Conservation (phyloP, 2,329 filamentous ascomycete genomes). For the Alternaria arbusti region DNA sequence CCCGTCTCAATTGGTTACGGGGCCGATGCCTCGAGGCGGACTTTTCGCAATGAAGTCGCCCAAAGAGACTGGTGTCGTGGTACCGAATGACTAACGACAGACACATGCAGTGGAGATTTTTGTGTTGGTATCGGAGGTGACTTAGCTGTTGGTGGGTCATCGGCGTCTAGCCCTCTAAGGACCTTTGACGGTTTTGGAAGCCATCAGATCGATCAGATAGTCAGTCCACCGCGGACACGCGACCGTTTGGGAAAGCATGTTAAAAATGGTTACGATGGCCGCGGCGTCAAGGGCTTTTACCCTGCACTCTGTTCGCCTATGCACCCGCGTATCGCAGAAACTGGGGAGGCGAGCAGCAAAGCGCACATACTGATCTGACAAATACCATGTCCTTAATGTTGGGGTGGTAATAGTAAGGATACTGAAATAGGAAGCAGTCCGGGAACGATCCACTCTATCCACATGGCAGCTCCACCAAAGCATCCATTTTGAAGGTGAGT, state of each 20-base stretch:
- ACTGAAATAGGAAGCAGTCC: constrained; percentile 6
- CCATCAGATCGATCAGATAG: neutral
- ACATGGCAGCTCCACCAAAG: neutral
- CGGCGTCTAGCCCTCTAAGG: neutral
- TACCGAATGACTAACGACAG: neutral
- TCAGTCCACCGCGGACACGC: neutral
- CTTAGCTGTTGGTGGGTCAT: neutral
- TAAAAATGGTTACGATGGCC: constrained; percentile 1
- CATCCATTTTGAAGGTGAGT: neutral
- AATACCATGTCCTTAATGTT: neutral
- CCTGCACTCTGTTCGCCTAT: neutral
- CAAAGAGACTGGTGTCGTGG: neutral
- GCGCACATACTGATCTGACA: neutral
- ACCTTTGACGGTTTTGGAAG: neutral
- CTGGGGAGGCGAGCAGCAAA: constrained; percentile 9
- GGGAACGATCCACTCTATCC: neutral
- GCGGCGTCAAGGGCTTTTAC: neutral
- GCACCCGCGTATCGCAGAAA: neutral
- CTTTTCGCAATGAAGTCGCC: neutral
- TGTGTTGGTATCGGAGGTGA: neutral
- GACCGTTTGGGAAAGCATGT: neutral
- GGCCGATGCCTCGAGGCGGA: neutral
- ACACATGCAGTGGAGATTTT: neutral
- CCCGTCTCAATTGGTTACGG: neutral
- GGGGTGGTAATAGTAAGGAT: constrained; percentile 1